Evolutionary conservation across 257 asterid genomes (phyloP), one percentile per base, ranked within the genome.

Genomic region (Apocynum venetum): DNA sequence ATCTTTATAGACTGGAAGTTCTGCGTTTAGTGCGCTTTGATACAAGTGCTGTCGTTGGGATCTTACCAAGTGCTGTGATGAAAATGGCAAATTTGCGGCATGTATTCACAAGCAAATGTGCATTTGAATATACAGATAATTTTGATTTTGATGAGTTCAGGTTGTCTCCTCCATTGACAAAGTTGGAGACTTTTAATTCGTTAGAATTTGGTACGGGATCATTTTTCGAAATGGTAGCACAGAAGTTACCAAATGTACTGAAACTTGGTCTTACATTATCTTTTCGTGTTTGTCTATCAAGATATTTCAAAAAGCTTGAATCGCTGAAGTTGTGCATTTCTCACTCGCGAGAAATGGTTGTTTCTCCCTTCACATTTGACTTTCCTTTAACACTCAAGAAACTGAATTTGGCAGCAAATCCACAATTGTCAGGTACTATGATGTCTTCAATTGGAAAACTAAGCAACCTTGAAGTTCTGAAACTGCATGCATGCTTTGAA

Each of bases 381-480:
- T n/a, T n/a, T n/a, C n/a, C n/a, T n/a, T n/a, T n/a, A n/a, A n/a
- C n/a, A n/a, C n/a, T n/a, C n/a, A n/a, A n/a, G n/a, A n/a, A n/a
- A n/a, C n/a, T n/a, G n/a, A n/a, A n/a, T n/a, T 72, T 2, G 49
- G 12, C 13, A 43, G 15, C 14, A 78, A 59, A 41, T 44, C 71
- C 31, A 71, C 75, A 25, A 40, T 47, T 70, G 41, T 55, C 81
- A 1, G 61, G 47, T 68, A 46, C 8, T 31, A 49, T 60, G 38
- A 44, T 78, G 15, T 78, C 76, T 11, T 25, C 70, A 0, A 78
- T 71, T 9, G 76, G 71, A 10, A n/a, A n/a, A n/a, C n/a, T n/a
- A n/a, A n/a, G n/a, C n/a, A n/a, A n/a, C n/a, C n/a, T n/a, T n/a
- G n/a, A 35, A 78, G 77, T 75, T 44, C 76, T 80, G 20, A 75